Conservation (phyloP, 495 filamentous ascomycete genomes). For the Xylaria sp. region DNA sequence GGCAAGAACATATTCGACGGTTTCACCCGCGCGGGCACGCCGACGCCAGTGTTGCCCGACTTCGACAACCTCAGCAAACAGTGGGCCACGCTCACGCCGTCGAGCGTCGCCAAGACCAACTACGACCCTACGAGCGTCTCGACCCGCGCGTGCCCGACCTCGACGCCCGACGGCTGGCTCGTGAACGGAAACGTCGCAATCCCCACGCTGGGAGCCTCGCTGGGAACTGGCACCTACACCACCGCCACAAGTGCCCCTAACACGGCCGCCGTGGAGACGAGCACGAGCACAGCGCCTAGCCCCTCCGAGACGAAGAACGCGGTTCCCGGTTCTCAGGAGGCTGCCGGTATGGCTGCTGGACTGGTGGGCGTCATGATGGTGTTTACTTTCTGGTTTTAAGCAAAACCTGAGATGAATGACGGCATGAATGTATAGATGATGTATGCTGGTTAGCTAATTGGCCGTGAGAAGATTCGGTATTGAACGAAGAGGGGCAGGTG, state of each 20-base stretch:
- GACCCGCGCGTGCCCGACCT: conserved; percentile 73
- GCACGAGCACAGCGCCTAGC: conserved; percentile 22
- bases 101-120: conserved; percentile 65
- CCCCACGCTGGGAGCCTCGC: conserved; percentile 69
- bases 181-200: conserved; percentile 71
- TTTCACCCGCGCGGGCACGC: conserved; percentile 73
- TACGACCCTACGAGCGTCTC: conserved; percentile 67
- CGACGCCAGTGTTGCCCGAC: conserved; percentile 76
- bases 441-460: conserved; percentile 8
- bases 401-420: background rate
- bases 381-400: conserved; percentile 57
- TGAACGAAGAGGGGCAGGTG: background rate
- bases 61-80: conserved; percentile 77
- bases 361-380: conserved; percentile 60
- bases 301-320: conserved; percentile 32
- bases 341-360: conserved; percentile 52
- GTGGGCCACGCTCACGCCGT: conserved; percentile 76
- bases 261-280: background rate
- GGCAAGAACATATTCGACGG: conserved; percentile 66
- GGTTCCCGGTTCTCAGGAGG: conserved; percentile 31
- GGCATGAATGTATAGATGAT: conserved; percentile 13
- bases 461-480: background rate
- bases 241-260: conserved; percentile 38
- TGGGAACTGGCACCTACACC: conserved; percentile 40
- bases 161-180: conserved; percentile 72